Evolutionary conservation across 75 land plant genomes (phyloP), one percentile per base, ranked within the genome.

Genomic region (Pseudotsuga menziesii): DNA sequence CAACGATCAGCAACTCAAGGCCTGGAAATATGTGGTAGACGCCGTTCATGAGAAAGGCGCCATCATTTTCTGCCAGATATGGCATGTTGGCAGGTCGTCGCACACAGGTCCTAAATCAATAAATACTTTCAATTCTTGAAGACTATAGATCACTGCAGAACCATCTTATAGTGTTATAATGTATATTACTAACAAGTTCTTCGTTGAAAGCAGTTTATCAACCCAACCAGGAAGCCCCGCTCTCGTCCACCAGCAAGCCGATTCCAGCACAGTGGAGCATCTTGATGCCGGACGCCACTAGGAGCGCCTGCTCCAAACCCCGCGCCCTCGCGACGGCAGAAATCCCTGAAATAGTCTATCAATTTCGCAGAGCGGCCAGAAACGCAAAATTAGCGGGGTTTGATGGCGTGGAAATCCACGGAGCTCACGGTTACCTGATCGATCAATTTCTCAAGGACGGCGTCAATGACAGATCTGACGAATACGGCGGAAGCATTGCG

Each of bases 381-480:
- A 90, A 90, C 58, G 92, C 94, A 58, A 88, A 85, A 72, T 26
- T 56, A 74, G 95, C 95, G 75, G 94, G 97, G 27, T 94, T 94
- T 57, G 94, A 94, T 55, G 97, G 97, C 11, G 80, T 94, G 32
- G 97, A 94, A 78, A 82, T 94, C 54, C 97, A 94, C 58, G 91
- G 87, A 0, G 97, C 92, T 6, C 97, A 94, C 41, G 97, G 97
- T 13, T 94, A 94, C 77, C 84, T 94, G n/a, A 85, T 92, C 62
- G 97, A 94, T 80, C 97, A 94, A 64, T 94, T 94, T 75, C 77
- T 94, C 26, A 94, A 94, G 77, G 91, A 94, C 64, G 94, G 97
- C 11, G 90, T 94, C 82, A 94, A 94, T 72, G 91, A 90, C 72
- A 78, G 97, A 32, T 73, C 72, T 0, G 97, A 94, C 72, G 79